Conservation (phyloP, 1,284 basidiomycete genomes). For the Ustilago loliicola region DNA sequence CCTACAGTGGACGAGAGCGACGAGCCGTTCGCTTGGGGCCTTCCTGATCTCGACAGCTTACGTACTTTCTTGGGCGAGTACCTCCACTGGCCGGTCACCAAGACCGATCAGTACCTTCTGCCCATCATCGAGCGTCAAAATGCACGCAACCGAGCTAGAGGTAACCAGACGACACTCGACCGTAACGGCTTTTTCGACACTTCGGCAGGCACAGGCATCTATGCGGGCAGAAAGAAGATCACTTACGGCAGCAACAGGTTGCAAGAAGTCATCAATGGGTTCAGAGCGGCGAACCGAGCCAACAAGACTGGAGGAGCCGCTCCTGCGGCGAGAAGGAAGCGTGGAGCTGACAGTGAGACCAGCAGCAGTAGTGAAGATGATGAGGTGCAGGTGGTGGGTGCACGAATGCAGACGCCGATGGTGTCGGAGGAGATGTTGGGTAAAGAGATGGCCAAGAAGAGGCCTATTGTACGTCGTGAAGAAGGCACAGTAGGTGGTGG, state of each 20-base stretch:
- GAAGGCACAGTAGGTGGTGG: neutral
- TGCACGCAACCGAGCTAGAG: slow-evolving; percentile 69
- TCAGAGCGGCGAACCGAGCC: slow-evolving; percentile 67
- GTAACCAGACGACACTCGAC: slow-evolving; percentile 75
- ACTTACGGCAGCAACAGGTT: slow-evolving; percentile 87
- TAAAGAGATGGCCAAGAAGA: slow-evolving; percentile 56
- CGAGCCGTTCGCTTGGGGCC: slow-evolving; percentile 96
- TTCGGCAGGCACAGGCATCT: slow-evolving; percentile 74
- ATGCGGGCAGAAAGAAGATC: slow-evolving; percentile 82
- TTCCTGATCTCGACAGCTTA: slow-evolving; percentile 85
- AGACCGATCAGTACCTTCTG: slow-evolving; percentile 90
- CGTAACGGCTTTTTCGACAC: slow-evolving; percentile 74
- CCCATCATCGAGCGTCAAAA: slow-evolving; percentile 83
- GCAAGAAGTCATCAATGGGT: slow-evolving; percentile 88
- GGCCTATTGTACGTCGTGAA: slow-evolving; percentile 54
- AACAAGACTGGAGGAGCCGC: slow-evolving; percentile 2
- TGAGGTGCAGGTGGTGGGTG: slow-evolving; percentile 38
- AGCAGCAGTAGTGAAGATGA: slow-evolving; percentile 34
- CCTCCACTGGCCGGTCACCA: slow-evolving; percentile 85
- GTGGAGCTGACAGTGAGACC: neutral
- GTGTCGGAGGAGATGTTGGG: slow-evolving; percentile 57
- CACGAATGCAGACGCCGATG: slow-evolving; percentile 33
- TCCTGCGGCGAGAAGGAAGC: neutral
- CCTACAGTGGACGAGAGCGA: slow-evolving; percentile 90
- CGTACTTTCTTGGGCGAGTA: slow-evolving; percentile 85